Evolutionary conservation across 352 stramenopile genomes (phyloP), one percentile per base, ranked within the genome.

Genomic region (Pythium diclinum): DNA sequence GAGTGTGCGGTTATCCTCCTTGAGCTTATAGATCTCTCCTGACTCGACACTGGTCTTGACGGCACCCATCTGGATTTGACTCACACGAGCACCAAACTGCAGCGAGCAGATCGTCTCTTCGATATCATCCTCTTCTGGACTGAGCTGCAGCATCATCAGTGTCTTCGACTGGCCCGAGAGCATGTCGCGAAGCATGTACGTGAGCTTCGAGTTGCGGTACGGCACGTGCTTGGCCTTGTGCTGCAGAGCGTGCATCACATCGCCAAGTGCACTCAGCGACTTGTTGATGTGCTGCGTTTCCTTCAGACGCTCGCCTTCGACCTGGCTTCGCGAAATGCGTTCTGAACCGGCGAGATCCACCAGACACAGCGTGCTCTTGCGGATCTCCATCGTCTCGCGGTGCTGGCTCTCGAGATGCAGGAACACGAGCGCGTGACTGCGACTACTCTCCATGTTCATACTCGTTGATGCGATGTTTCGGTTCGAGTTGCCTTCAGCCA

Each of bases 241-340:
- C 64, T 96, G 85, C 30, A 97, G 76, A 40, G 88, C 89, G 44
- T 96, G 83, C 62, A 99, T 98, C 16, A 99, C 97, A 77, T 99
- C 97, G 42, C 96, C 96, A 21, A 99, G 83, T 40, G 97, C 96
- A 17, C 89, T 93, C 25, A 99, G 82, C 53, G 89, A 98, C 79
- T 99, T 99, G 89, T 99, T 99, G 71, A 99, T 99, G 69, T 98
- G 91, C 67, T 98, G 94, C 13, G 97, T 97, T 67, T 99, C 97
- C 63, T 98, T 97, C 42, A 99, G 73, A 0, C 85, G 83, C 33
- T 95, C 86, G 17, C 83, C 88, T 42, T 91, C 78, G 10, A 94
- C 87, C 67, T 92, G 78, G 46, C 82, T 92, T n/a, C 84, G 82
- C 33, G 82, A 87, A 48, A 98, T 88, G 30, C 95, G 87, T 68